A percentile compares a stretch with the other conserved stretches of the same genome.
These are phyloP conservation scores for Erodium texanum DNA, from an alignment of 441 rosid species.

Conservation along the genomic window DNA sequence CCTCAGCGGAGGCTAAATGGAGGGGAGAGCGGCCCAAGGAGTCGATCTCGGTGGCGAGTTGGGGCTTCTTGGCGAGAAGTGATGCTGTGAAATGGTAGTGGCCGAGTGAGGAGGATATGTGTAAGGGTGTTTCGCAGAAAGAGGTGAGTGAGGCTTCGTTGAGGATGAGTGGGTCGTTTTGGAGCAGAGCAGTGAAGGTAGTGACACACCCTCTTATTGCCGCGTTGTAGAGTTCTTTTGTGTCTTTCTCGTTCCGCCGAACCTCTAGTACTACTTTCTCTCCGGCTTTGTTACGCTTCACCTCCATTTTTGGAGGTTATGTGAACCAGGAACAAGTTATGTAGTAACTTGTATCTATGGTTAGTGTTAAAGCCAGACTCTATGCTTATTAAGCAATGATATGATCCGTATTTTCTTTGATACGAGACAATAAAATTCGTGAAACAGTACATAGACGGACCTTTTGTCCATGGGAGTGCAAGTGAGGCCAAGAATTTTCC, in stretches of 20 bases:
- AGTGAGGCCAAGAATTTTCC: no score
- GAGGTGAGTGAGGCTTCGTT: slow-evolving; percentile 5
- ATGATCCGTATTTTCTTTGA: no score
- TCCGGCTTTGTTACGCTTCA: neutral
- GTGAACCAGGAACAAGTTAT: neutral
- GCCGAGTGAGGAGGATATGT: slow-evolving; percentile 3
- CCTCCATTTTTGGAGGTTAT: no score
- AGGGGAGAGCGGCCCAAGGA: neutral
- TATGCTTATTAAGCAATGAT: no score
- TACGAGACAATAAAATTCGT: no score
- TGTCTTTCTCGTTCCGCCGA: neutral
- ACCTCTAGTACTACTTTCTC: neutral
- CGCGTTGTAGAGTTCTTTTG: neutral
- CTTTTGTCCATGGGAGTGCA: no score
- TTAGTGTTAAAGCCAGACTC: no score
- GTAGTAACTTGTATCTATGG: no score
- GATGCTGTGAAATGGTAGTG: neutral
- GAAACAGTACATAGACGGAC: no score
- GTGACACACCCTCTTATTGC: neutral
- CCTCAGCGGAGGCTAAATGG: slow-evolving; percentile 1
- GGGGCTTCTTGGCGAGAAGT: neutral
- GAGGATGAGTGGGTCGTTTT: neutral
- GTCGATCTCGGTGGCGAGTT: neutral
- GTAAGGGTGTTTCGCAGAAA: neutral
- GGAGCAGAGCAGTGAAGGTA: neutral